A percentile compares a stretch with the other conserved stretches of the same genome.
phyloP scores from a whole-genome alignment of 306 rosid genomes.

The Vachellia collinsii region DNA sequence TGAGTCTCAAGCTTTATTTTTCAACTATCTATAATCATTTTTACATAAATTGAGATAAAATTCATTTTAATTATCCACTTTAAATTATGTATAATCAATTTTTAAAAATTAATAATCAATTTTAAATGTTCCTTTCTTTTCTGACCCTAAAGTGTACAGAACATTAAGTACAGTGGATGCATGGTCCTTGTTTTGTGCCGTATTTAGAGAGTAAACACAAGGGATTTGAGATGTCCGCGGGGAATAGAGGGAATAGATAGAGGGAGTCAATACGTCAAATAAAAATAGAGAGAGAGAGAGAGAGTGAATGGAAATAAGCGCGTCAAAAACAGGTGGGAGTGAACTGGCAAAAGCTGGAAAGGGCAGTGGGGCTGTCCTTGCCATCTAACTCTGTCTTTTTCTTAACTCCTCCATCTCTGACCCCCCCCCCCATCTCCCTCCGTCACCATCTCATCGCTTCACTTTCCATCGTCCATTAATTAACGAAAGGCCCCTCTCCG shows the following conservation, averaged over 20 bases:
- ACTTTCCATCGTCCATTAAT: neutral
- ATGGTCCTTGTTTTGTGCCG: neutral
- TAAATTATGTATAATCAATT: too few species aligned
- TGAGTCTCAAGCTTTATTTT: too few species aligned
- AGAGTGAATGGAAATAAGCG: neutral
- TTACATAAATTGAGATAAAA: too few species aligned
- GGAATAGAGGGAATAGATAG: neutral
- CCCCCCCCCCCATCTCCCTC: too few species aligned
- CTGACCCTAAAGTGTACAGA: too few species aligned
- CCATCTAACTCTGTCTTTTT: neutral
- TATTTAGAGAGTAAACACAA: neutral
- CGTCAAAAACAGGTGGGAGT: neutral
- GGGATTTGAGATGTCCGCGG: neutral
- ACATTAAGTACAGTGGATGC: neutral
- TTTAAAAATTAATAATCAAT: too few species aligned
- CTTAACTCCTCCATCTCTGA: too few species aligned
- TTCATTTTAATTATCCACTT: too few species aligned
- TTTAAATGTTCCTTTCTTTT: too few species aligned
- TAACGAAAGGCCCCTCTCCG: neutral
- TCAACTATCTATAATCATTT: too few species aligned
- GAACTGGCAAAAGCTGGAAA: conserved; percentile 7
- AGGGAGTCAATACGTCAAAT: neutral
- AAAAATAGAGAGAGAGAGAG: too few species aligned
- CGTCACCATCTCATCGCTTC: neutral
- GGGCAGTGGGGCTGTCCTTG: neutral